Conservation (phyloP, 176 grass and related monocot species). For the Themeda triandra region DNA sequence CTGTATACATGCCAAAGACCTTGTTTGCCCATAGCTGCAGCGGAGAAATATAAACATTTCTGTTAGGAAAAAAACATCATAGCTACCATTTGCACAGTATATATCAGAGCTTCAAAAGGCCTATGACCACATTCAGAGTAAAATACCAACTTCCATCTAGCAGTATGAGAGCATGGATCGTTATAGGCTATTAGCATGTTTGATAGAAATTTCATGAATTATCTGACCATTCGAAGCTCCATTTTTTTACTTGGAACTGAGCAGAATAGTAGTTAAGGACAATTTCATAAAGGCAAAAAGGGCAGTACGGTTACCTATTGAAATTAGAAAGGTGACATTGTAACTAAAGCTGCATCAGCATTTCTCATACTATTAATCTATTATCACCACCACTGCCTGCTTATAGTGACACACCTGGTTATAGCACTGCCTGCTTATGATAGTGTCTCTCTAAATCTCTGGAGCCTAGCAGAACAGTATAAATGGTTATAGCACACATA, state of each 20-base stretch:
- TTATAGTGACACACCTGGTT: no score
- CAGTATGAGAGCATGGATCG: background rate
- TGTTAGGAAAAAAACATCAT: background rate
- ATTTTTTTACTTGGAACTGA: background rate
- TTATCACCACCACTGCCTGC: no score
- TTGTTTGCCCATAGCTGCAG: constrained; percentile 75
- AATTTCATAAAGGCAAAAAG: background rate
- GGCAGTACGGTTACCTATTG: background rate
- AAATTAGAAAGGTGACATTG: background rate
- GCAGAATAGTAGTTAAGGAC: background rate
- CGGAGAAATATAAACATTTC: background rate
- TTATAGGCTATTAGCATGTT: background rate
- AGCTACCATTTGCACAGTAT: background rate
- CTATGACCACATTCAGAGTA: background rate
- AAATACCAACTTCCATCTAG: background rate
- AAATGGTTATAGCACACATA: no score
- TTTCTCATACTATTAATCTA: background rate
- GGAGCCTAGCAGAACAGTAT: no score
- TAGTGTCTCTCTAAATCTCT: no score
- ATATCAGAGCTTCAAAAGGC: background rate
- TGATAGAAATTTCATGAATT: background rate
- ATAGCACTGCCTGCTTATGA: no score
- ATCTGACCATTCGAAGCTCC: background rate
- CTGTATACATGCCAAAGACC: constrained; percentile 72
- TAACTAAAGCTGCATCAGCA: background rate